Base-by-base conservation (phyloP, 1,284 basidiomycete genomes). In the Moesziomyces globuligerus region DNA sequence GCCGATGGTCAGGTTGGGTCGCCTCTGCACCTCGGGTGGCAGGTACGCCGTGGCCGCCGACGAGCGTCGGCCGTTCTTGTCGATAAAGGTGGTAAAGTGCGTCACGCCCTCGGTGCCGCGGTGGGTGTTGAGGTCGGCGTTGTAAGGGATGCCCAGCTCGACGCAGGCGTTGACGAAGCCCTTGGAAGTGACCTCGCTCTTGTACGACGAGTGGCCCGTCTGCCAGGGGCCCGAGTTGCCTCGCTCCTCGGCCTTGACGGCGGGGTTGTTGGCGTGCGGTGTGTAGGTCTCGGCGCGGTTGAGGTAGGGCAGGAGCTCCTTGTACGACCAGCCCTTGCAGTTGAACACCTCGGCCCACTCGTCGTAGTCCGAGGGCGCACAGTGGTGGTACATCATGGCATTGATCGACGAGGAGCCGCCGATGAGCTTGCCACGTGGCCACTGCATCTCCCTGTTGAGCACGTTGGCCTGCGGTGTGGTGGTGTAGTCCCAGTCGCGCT, bases 401-500 rank as follows among this genome's bases (percentile, higher is more conserved):
- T 86, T 87, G 54, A 86, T 85, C 18, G 81, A 80, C 4, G 84
- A 84, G 0, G 77, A 82, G 0, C 86, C 86, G 4, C 86, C 69
- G n/a, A 75, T 47, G 20, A 73, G 43, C 53, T 70, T 69, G 24
- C 72, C 70, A 20, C 74, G 51, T 2, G 74, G 73, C 73, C 69
- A 75, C 51, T 67, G 69, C 48, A 71, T 57, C 55, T 70, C 53
- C 13, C 49, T 37, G 51, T 59, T 56, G 36, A 40, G 47, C 37
- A 77, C 53, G 6, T 58, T 17, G 24, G 52, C 6, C 56, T 77
- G 72, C 4, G 69, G 49, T 0, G 60, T 59, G 34, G 75, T 77
- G 52, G 69, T 66, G 49, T 77, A 77, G 54, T 75, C 61, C 75
- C 75, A 77, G 50, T 77, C 75, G 6, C 64, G 47, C 20, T 68